Percentiles rank a stretch among this genome's conserved stretches.
Evolutionary conservation across 164 flowering plant genomes (phyloP).

Genomic region (Saururus chinensis): DNA sequence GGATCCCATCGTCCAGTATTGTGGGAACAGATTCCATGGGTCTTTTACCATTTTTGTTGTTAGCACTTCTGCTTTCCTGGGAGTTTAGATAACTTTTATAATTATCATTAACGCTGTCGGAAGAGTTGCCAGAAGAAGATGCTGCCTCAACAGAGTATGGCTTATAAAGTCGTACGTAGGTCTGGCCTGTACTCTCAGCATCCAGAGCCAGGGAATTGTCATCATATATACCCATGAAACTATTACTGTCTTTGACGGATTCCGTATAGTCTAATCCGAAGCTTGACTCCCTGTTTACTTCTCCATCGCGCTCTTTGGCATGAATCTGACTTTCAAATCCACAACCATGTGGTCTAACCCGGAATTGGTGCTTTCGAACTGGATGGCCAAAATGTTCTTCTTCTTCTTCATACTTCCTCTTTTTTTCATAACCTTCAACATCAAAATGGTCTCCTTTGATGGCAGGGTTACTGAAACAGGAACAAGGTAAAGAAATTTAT

Average conservation of each 20-base stretch:
- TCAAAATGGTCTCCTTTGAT: slow-evolving; percentile 2
- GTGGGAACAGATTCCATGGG: neutral
- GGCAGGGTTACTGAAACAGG: slow-evolving; percentile 16
- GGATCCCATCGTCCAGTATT: slow-evolving; percentile 1
- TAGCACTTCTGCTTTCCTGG: slow-evolving; percentile 8
- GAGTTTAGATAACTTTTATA: slow-evolving; percentile 11
- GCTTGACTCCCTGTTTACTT: neutral
- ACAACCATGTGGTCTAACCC: slow-evolving; percentile 5
- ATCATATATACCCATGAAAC: slow-evolving; percentile 19
- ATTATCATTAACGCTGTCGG: slow-evolving; percentile 6
- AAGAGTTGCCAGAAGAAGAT: slow-evolving; percentile 23
- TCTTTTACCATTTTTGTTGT: neutral
- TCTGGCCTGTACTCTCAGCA: slow-evolving; percentile 12
- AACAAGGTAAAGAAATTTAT: neutral
- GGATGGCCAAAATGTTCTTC: slow-evolving; percentile 38
- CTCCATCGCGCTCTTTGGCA: neutral
- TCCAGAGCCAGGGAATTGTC: slow-evolving; percentile 21
- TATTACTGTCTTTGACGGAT: slow-evolving; percentile 47
- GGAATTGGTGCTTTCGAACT: slow-evolving; percentile 37
- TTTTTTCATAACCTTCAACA: slow-evolving; percentile 30
- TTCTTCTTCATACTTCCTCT: slow-evolving; percentile 42
- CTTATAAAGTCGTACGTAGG: slow-evolving; percentile 3
- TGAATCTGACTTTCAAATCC: slow-evolving; percentile 1
- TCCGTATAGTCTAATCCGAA: slow-evolving; percentile 7
- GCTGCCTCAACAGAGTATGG: slow-evolving; percentile 16